Conservation (phyloP, 2,329 filamentous ascomycete genomes). For the Aspergillus niger region DNA sequence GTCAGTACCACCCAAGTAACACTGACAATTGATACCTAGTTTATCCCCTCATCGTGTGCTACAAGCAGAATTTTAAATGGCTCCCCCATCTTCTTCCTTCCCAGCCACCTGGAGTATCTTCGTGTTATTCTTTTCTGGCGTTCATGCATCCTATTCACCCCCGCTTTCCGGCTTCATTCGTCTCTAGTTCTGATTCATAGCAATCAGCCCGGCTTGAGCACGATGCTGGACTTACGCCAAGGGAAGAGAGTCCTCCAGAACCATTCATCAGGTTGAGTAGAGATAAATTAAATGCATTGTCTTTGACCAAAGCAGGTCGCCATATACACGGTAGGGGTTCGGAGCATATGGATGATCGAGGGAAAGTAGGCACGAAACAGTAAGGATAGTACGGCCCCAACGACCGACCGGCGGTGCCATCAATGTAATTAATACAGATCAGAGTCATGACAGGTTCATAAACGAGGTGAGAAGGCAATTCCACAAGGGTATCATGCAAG, state of each 20-base stretch:
- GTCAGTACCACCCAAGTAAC: not conserved
- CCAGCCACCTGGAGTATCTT: not conserved
- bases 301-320: not conserved
- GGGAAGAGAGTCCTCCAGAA: no score
- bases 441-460: conserved; percentile 3
- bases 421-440: not conserved
- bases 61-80: not conserved
- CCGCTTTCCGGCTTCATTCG: no score
- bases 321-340: not conserved
- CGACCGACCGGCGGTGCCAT: not conserved
- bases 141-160: not conserved
- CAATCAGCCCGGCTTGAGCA: no score
- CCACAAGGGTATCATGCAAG: conserved; percentile 15
- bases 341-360: not conserved
- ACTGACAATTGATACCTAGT: not conserved
- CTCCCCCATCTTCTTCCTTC: not conserved
- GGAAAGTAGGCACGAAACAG: not conserved
- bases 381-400: not conserved
- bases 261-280: no score
- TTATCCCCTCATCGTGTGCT: not conserved
- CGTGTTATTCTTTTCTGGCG: not conserved
- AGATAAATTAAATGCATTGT: not conserved
- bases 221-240: no score
- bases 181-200: no score
- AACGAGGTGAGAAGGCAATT: not conserved